A percentile compares a stretch with the other conserved stretches of the same genome.
phyloP scores from a whole-genome alignment of 257 asterid species.

The Penstemon davidsonii region DNA sequence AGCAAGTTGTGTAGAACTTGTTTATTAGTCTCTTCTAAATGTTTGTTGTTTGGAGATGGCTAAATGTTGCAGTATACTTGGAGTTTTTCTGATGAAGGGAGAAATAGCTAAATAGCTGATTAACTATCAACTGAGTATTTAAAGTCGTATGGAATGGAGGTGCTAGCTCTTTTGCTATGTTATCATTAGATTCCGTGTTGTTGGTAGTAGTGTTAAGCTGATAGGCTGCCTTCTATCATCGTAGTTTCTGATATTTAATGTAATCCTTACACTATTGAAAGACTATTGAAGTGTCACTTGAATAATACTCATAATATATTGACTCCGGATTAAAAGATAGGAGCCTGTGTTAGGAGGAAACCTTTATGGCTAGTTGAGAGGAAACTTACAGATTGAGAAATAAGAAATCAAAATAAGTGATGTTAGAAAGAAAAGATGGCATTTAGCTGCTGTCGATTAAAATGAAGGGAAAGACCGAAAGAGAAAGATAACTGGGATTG shows the following conservation, averaged over 20 bases:
- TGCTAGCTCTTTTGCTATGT: neutral
- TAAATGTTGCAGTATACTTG: neutral
- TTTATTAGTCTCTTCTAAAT: constrained; percentile 9
- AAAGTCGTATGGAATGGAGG: neutral
- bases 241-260: neutral
- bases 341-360: no score
- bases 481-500: no score
- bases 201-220: neutral
- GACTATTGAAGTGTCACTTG: constrained; percentile 10
- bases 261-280: neutral
- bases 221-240: neutral
- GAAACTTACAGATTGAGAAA: no score
- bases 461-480: no score
- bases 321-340: neutral
- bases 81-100: neutral
- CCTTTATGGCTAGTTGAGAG: no score
- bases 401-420: no score
- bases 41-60: neutral
- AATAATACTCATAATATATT: neutral
- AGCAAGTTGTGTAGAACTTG: neutral
- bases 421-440: no score
- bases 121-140: neutral
- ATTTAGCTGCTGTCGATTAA: no score
- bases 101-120: neutral
- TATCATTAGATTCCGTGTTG: neutral